Evolutionary conservation across 2,329 filamentous ascomycete genomes (phyloP), one percentile per base, ranked within the genome.

Genomic region (Calonectria montana): DNA sequence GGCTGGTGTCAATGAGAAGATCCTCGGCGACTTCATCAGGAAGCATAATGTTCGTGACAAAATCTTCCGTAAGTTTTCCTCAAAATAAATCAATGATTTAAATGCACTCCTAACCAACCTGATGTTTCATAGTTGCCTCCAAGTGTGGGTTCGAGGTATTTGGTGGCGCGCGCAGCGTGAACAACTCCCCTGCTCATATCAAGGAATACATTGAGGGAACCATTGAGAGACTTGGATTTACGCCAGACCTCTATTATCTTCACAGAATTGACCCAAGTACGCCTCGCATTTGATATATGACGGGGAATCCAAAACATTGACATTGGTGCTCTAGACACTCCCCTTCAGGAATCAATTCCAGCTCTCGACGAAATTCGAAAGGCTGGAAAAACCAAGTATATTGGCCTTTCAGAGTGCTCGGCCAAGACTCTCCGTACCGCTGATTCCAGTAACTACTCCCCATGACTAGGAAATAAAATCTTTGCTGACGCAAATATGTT

Each of bases 1-100:
- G 76, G 82, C 83, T 2, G 86, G 86, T 41, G 82, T 87, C 15
- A 88, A 88, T 61, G 87, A 88, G 67, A 87, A 86, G 77, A 82
- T 88, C 0, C 78, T 88, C 0, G 87, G 86, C 4, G 85, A 87
- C 37, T 88, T 88, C 71, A 87, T 88, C 71, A 77, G 83, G 27
- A 88, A 88, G 74, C 86, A 88, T 77, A 86, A 88, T 61, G 80
- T 86, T 12, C 84, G 87, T 2, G 86, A 88, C 67, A 87, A 88
- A 73, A 45, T 88, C n/a, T 88, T 88, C 72, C 77, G 85, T 86
- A 71, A 65, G 84, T 79, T 12, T 2, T 9, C 4, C 1, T 3
- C 6, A 21, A n/a, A 8, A 43, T 5, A 21, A n/a, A n/a, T 21
- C 3, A 43, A 43, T n/a, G 7, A 8, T 37, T 65, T 21, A 13